Conservation (phyloP, 2,329 filamentous ascomycete genomes). For the Fusarium sp. region DNA sequence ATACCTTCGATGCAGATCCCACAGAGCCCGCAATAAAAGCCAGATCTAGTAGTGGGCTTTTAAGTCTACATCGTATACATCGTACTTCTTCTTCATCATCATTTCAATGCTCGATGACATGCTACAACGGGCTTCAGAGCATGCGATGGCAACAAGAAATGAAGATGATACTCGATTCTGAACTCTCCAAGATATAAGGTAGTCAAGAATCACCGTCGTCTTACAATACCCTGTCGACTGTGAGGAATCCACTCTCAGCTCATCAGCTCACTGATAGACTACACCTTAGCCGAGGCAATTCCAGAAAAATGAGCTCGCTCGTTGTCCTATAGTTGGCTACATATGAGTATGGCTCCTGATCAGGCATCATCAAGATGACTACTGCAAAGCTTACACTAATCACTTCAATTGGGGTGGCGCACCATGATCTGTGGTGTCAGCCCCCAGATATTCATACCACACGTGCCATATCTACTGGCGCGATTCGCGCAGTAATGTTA, state of each 20-base stretch:
- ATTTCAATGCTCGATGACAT: not conserved
- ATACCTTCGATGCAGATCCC: conserved; percentile 24
- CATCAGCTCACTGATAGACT: conserved; percentile 11
- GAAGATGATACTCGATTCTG: not conserved
- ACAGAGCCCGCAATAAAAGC: not conserved
- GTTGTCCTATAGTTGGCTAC: not conserved
- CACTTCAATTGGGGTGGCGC: not conserved
- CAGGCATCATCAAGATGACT: not conserved
- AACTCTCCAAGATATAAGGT: not conserved
- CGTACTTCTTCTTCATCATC: not conserved
- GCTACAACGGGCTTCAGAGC: not conserved
- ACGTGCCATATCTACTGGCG: not conserved
- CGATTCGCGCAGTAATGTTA: not conserved
- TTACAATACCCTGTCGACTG: conserved; percentile 3
- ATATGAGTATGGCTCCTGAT: not conserved
- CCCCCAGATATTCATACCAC: conserved; percentile 5
- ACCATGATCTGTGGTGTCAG: conserved; percentile 1
- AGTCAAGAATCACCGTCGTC: not conserved
- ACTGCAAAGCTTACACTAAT: conserved; percentile 19
- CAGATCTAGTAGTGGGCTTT: not conserved
- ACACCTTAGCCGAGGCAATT: conserved; percentile 8
- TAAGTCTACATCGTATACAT: not conserved
- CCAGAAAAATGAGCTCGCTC: not conserved
- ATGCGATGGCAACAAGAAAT: not conserved
- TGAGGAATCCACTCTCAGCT: conserved; percentile 5